These are phyloP conservation scores for Diaporthe batatas DNA, from an alignment of 2,329 filamentous ascomycete genomes.

Conservation along the genomic window DNA sequence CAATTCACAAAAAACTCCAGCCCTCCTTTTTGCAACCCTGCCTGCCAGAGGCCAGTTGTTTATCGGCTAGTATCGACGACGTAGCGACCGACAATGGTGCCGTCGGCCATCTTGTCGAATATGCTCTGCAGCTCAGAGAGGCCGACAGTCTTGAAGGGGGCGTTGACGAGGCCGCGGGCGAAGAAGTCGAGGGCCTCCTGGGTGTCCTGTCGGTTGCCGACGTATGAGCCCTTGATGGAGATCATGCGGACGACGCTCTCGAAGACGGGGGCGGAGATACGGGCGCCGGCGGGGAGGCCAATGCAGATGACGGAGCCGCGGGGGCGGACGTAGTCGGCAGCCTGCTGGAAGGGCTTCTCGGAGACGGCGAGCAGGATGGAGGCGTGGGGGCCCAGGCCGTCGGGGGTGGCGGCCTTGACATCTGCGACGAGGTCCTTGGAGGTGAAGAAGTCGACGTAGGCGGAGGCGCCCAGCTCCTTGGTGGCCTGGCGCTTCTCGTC, in stretches of 20 bases:
- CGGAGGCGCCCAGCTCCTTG: constrained; percentile 75
- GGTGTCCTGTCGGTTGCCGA: constrained; percentile 90
- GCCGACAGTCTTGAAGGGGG: constrained; percentile 87
- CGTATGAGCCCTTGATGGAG: constrained; percentile 91
- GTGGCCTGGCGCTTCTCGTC: constrained; percentile 83
- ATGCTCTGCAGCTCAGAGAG: constrained; percentile 83
- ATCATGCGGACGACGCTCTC: constrained; percentile 92
- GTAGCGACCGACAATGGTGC: constrained; percentile 82
- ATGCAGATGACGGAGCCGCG: constrained; percentile 89
- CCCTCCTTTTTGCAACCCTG: not conserved
- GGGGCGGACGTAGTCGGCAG: constrained; percentile 86
- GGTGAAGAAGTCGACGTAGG: constrained; percentile 84
- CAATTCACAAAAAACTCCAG: not conserved
- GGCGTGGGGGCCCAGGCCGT: constrained; percentile 87
- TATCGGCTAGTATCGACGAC: constrained; percentile 81
- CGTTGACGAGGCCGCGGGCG: constrained; percentile 84
- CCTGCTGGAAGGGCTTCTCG: constrained; percentile 97
- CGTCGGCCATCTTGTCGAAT: constrained; percentile 80
- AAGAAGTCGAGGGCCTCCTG: constrained; percentile 94
- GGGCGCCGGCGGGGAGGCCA: constrained; percentile 85
- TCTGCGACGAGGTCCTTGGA: constrained; percentile 85
- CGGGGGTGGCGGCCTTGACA: constrained; percentile 83
- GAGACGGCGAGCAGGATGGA: constrained; percentile 87
- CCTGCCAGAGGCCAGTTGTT: constrained; percentile 22
- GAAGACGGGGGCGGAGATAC: constrained; percentile 87